Base-by-base conservation (phyloP, 140 eudicot species). In the Anethum foeniculum region DNA sequence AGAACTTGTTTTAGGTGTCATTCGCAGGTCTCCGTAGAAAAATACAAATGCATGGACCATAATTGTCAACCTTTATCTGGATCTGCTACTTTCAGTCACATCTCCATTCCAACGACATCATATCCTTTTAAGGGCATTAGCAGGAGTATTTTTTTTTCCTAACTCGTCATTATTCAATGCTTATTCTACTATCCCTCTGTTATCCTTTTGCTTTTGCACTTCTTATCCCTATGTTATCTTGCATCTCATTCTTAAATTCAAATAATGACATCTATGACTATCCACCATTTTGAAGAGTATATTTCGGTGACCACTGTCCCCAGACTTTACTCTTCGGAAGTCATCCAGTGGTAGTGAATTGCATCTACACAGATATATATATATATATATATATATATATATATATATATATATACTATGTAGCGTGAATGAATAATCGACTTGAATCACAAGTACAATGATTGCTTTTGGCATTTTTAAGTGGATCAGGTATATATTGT, bases 91-190 rank as follows among this genome's bases (percentile, higher is more conserved):
- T 94, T 94, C 77, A 90, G 83, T 76, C 93, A 97, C 78, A 92
- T 94, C 68, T 90, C 87, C 58, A 78, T 86, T 73, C 88, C 94
- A 75, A 79, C 90, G 46, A 81, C 84, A 54, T 78, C 81, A 79
- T 94, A 94, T 84, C 98, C 96, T 72, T 86, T 90, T 62, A 90
- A 85, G 86, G 98, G 98, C 90, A 52, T 78, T 81, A 46, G 14
- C 23, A 34, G 3, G 41, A 14, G 39, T 14, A 65, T 65, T 34
- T 25, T 65, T 34, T 25, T 34, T 34, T 41, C 19, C 60, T 13
- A 25, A 25, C 6, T 74, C 0, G 19, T 73, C 71, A 41, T 52
- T 16, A 19, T 54, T 39, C n/a, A 12, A 12, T 77, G 13, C 65
- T 83, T 44, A 32, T 44, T 36, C 8, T 28, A 38, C 19, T 62